Conservation (phyloP, 345 rosid genomes). For the Brassica cretica region DNA sequence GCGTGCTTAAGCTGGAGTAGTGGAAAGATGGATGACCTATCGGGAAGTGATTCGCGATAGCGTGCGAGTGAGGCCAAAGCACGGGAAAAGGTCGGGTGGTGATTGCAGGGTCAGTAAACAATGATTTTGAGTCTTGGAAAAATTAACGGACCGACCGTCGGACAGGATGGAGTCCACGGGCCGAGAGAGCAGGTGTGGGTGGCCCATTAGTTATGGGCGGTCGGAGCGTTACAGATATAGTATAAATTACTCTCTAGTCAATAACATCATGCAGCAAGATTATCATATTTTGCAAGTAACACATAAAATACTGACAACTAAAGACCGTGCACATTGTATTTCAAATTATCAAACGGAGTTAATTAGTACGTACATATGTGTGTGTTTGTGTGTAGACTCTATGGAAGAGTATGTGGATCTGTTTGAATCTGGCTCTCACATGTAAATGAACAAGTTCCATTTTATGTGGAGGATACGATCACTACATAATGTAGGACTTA, state of each 20-base stretch:
- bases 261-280: background rate
- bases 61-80: too few relatives aligned
- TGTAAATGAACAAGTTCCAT: background rate
- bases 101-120: too few relatives aligned
- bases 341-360: background rate
- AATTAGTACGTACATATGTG: background rate
- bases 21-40: too few relatives aligned
- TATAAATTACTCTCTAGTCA: constrained; percentile 10
- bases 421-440: background rate
- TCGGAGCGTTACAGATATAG: too few relatives aligned
- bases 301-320: background rate
- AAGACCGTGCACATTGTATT: background rate
- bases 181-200: too few relatives aligned
- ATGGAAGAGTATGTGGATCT: background rate
- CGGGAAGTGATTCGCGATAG: too few relatives aligned
- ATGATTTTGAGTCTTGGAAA: too few relatives aligned
- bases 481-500: background rate
- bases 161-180: too few relatives aligned
- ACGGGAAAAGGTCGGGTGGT: too few relatives aligned
- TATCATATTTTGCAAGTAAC: background rate
- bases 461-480: background rate
- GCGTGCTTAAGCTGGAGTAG: too few relatives aligned
- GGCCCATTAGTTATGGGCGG: too few relatives aligned
- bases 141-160: too few relatives aligned
- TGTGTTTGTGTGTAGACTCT: background rate